phyloP scores from a whole-genome alignment of 345 rosid genomes.

The Linum lewisii region DNA sequence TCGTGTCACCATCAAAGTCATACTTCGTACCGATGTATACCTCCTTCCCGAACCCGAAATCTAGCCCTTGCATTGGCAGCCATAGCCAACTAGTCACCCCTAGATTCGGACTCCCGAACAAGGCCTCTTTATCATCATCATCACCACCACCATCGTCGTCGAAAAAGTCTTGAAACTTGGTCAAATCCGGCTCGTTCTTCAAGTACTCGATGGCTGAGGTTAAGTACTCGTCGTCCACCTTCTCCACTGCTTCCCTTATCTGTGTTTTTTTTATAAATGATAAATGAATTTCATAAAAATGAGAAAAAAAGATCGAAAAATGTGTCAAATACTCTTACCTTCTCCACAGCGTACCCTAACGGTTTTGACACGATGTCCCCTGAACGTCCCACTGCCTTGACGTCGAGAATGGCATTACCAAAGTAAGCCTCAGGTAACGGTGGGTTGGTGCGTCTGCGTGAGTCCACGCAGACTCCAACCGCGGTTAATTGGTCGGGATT shows the following conservation, averaged over 20 bases:
- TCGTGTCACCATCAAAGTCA: constrained; percentile 41
- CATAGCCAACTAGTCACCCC: constrained; percentile 54
- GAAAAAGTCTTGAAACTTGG: constrained; percentile 42
- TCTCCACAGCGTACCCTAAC: constrained; percentile 27
- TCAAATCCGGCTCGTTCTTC: constrained; percentile 33
- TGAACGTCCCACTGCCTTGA: constrained; percentile 28
- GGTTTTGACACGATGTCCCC: constrained; percentile 33
- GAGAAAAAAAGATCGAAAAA: too few relatives aligned
- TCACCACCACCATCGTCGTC: constrained; percentile 24
- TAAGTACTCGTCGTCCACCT: constrained; percentile 31
- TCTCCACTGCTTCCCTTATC: constrained; percentile 33
- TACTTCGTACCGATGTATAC: constrained; percentile 41
- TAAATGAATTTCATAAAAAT: too few relatives aligned
- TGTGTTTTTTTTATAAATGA: too few relatives aligned
- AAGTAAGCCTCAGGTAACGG: constrained; percentile 26
- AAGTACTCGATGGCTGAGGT: constrained; percentile 30
- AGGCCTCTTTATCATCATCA: constrained; percentile 26
- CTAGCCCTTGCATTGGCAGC: constrained; percentile 41
- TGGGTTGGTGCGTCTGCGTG: constrained; percentile 35
- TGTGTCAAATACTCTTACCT: too few relatives aligned
- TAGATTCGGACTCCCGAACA: constrained; percentile 55
- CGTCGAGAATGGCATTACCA: constrained; percentile 38
- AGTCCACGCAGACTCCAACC: constrained; percentile 34
- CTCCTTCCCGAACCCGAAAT: constrained; percentile 61
- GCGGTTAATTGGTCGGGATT: constrained; percentile 39